phyloP scores from a whole-genome alignment of 2,329 filamentous ascomycete species.

The Periglandula ipomoeae region DNA sequence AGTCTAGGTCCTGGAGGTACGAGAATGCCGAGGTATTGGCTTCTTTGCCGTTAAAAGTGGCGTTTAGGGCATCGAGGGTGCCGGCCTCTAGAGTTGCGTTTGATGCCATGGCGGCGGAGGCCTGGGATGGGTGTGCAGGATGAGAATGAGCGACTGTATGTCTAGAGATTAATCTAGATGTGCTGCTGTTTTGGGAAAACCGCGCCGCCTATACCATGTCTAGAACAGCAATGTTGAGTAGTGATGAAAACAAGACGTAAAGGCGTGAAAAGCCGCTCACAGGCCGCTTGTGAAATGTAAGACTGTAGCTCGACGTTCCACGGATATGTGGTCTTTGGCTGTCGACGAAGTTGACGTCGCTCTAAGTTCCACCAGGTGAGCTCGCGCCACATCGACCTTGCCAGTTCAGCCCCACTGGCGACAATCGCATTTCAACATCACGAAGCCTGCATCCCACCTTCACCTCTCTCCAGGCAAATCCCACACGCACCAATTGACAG shows the following conservation, averaged over 20 bases:
- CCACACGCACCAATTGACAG: neutral
- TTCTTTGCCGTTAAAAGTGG: slow-evolving; percentile 17
- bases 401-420: no score
- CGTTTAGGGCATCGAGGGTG: slow-evolving; percentile 21
- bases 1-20: slow-evolving; percentile 26
- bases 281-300: no score
- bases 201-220: no score
- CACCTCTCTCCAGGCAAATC: neutral
- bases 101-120: slow-evolving; percentile 11
- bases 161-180: no score
- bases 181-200: no score
- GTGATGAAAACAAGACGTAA: neutral
- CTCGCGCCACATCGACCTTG: slow-evolving; percentile 1
- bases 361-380: no score
- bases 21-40: slow-evolving; percentile 18
- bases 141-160: neutral
- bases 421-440: neutral
- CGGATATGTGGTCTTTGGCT: no score
- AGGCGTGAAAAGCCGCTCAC: no score
- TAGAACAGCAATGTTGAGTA: no score
- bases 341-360: no score
- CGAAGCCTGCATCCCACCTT: neutral
- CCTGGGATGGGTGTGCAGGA: neutral
- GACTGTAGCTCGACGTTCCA: no score
- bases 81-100: slow-evolving; percentile 15